A percentile compares a stretch with the other conserved stretches of the same genome.
These are phyloP conservation scores for Schoenoplectus tabernaemontani DNA, from an alignment of 202 grass and related monocot genomes.

Conservation along the genomic window DNA sequence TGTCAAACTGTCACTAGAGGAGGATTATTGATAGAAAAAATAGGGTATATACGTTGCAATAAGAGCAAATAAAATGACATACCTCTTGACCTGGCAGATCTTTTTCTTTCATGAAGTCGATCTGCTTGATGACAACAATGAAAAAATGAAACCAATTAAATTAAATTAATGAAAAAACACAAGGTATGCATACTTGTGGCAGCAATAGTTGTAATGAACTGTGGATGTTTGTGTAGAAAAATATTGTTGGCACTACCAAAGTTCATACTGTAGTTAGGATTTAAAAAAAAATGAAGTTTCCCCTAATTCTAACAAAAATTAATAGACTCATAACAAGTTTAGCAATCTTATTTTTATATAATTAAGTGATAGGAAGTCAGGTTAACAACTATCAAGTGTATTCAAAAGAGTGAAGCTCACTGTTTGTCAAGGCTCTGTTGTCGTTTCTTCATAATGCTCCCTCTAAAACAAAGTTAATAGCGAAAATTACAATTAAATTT, in stretches of 20 bases:
- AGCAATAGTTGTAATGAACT: not conserved
- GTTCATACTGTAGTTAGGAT: too few relatives aligned
- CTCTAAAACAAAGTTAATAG: not conserved
- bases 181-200: not conserved
- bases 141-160: not conserved
- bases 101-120: conserved; percentile 46
- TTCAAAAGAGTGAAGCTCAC: not conserved
- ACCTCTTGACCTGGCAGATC: conserved; percentile 53
- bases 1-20: not conserved
- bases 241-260: too few relatives aligned
- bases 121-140: conserved; percentile 30
- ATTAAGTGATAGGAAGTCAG: not conserved
- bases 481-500: not conserved
- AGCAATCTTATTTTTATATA: not conserved
- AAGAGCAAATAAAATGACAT: conserved; percentile 10
- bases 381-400: not conserved
- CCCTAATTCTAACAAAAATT: not conserved
- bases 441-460: not conserved
- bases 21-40: not conserved
- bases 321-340: not conserved
- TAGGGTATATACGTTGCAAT: not conserved
- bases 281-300: not conserved
- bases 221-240: not conserved
- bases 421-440: not conserved
- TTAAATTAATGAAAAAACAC: not conserved